Percentiles rank a stretch among this genome's conserved stretches.
Evolutionary conservation across 2,329 filamentous ascomycete genomes (phyloP).

Genomic region (Whalleya microplaca): DNA sequence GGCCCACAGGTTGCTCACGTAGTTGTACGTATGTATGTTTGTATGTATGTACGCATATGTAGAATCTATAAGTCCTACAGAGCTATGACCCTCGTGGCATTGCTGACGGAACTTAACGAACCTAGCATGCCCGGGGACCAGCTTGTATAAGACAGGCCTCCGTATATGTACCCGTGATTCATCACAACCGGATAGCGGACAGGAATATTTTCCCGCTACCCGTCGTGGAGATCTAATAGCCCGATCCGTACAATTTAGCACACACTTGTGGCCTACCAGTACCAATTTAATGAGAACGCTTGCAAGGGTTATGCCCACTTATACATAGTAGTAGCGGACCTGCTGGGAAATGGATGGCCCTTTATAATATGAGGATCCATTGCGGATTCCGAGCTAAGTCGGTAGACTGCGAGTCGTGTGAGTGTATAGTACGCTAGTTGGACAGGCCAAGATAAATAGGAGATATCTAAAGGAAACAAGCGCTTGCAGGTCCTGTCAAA

Average conservation of each 20-base stretch:
- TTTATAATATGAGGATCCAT: neutral
- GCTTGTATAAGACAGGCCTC: conserved; percentile 6
- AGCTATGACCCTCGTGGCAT: neutral
- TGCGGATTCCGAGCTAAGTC: neutral
- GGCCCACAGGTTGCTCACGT: too few relatives aligned
- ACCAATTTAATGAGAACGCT: conserved; percentile 6
- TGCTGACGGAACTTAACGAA: conserved; percentile 8
- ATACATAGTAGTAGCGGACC: neutral
- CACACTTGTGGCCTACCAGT: conserved; percentile 15
- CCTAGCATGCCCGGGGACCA: conserved; percentile 4
- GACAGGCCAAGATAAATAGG: neutral
- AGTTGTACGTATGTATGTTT: too few relatives aligned
- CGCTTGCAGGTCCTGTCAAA: neutral
- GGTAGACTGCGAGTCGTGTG: neutral
- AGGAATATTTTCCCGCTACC: conserved; percentile 23
- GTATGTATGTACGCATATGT: too few relatives aligned
- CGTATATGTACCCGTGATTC: conserved; percentile 7
- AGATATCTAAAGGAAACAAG: neutral
- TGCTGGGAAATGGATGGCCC: neutral
- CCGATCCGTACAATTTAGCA: conserved; percentile 20
- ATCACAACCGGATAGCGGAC: conserved; percentile 12
- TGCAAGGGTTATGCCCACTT: conserved; percentile 9
- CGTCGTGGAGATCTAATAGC: conserved; percentile 18
- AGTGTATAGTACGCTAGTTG: neutral
- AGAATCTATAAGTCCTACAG: too few relatives aligned